Conservation (phyloP, 345 rosid species). For the Stellera chamaejasme region DNA sequence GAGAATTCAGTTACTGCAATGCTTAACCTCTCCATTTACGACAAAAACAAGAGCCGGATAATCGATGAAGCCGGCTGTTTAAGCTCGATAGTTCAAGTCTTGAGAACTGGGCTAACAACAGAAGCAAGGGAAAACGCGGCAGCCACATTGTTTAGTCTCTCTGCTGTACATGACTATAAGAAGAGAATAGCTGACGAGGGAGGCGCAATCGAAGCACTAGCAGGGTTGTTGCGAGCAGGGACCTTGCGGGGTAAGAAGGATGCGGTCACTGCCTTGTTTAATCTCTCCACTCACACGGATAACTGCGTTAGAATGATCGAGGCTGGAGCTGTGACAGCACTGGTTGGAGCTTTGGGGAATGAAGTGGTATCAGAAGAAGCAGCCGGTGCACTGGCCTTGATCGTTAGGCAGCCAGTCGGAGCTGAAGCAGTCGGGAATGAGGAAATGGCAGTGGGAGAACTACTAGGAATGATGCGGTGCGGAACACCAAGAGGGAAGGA, state of each 20-base stretch:
- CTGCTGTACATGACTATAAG: slow-evolving; percentile 88
- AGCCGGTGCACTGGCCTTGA: slow-evolving; percentile 78
- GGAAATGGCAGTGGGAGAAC: slow-evolving; percentile 54
- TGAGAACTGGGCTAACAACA: slow-evolving; percentile 63
- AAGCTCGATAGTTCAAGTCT: slow-evolving; percentile 57
- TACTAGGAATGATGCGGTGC: slow-evolving; percentile 77
- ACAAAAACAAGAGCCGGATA: slow-evolving; percentile 72
- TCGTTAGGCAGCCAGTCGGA: slow-evolving; percentile 75
- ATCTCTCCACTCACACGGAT: slow-evolving; percentile 75
- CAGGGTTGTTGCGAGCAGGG: slow-evolving; percentile 57
- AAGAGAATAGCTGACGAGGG: slow-evolving; percentile 64
- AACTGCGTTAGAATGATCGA: slow-evolving; percentile 75
- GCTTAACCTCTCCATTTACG: slow-evolving; percentile 82
- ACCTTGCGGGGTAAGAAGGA: slow-evolving; percentile 90
- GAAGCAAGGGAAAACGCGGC: slow-evolving; percentile 95
- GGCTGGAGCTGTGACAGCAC: slow-evolving; percentile 65
- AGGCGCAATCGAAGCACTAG: slow-evolving; percentile 69
- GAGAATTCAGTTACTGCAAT: slow-evolving; percentile 91
- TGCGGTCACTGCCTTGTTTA: slow-evolving; percentile 83
- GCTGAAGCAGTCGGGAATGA: slow-evolving; percentile 75
- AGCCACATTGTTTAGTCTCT: slow-evolving; percentile 85
- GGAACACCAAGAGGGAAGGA: slow-evolving; percentile 95
- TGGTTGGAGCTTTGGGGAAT: slow-evolving; percentile 57
- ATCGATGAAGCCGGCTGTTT: slow-evolving; percentile 82
- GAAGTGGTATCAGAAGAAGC: slow-evolving; percentile 93